Conservation (phyloP, 495 filamentous ascomycete species). For the Aspergillus ellipticus region DNA sequence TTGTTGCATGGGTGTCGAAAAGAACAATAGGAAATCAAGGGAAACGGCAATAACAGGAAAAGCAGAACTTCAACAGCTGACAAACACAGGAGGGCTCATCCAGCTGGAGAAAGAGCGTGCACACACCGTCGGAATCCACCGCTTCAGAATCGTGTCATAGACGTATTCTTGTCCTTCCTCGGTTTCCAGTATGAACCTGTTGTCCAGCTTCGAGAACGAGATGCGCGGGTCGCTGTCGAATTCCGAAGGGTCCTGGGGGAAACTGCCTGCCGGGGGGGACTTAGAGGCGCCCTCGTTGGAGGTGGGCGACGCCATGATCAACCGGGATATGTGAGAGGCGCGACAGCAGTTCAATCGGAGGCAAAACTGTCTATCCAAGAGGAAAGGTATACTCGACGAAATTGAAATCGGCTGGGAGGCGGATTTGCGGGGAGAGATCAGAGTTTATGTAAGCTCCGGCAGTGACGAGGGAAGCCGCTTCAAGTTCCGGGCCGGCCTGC, state of each 20-base stretch:
- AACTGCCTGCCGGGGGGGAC: conserved; percentile 32
- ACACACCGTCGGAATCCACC: conserved; percentile 75
- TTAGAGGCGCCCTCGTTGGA: conserved; percentile 19
- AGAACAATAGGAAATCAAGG: background rate
- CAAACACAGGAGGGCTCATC: conserved; percentile 12
- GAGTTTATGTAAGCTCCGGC: conserved; percentile 18
- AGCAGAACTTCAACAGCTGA: conserved; percentile 9
- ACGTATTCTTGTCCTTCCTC: conserved; percentile 84
- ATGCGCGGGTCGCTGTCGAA: conserved; percentile 83
- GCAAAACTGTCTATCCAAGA: background rate
- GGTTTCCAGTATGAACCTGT: conserved; percentile 78
- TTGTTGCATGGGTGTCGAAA: background rate
- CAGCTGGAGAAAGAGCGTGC: conserved; percentile 13
- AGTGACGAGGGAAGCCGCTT: background rate
- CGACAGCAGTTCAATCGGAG: background rate
- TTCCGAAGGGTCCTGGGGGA: conserved; percentile 67
- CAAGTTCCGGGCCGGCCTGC: background rate
- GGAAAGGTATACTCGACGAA: background rate
- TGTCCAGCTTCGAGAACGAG: conserved; percentile 75
- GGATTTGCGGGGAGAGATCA: conserved; percentile 13
- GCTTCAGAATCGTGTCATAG: conserved; percentile 64
- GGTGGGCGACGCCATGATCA: conserved; percentile 18
- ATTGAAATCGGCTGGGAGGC: background rate
- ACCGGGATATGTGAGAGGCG: background rate
- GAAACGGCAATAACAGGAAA: background rate